A percentile compares a stretch with the other conserved stretches of the same genome.
Evolutionary conservation across 106 monocot genomes (phyloP).

Genomic region (Dioscorea dumetorum): DNA sequence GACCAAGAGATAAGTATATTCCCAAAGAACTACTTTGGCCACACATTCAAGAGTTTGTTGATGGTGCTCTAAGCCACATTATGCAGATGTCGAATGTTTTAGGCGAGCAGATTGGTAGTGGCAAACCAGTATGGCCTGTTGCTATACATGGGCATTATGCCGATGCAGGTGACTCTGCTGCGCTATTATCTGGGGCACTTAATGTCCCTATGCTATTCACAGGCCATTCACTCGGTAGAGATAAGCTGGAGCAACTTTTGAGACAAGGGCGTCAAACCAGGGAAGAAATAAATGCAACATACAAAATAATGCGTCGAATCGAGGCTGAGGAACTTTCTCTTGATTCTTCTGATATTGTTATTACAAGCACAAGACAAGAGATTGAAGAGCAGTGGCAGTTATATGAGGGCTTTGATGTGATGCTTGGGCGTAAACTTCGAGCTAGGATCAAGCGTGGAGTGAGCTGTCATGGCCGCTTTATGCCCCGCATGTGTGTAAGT

Average conservation of each 20-base stretch:
- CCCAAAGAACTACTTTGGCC: conserved; percentile 94
- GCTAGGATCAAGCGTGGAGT: conserved; percentile 96
- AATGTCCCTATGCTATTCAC: conserved; percentile 99
- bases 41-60: conserved; percentile 92
- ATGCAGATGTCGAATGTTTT: conserved; percentile 96
- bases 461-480: conserved; percentile 83
- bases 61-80: conserved; percentile 88
- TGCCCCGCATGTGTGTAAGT: conserved; percentile 97
- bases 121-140: conserved; percentile 81
- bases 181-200: conserved; percentile 75
- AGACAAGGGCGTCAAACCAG: conserved; percentile 91
- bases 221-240: conserved; percentile 96
- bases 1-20: conserved; percentile 92
- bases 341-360: conserved; percentile 83
- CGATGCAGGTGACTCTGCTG: conserved; percentile 96
- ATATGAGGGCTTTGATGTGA: conserved; percentile 95
- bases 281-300: conserved; percentile 86
- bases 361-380: conserved; percentile 94
- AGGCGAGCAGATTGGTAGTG: conserved; percentile 84
- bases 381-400: conserved; percentile 92
- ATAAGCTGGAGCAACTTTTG: conserved; percentile 88
- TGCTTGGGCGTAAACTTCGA: conserved; percentile 72
- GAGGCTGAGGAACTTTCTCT: conserved; percentile 89
- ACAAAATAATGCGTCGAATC: conserved; percentile 95
- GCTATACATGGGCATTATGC: conserved; percentile 98